Percentiles rank a stretch among this genome's conserved stretches.
Conservation (phyloP, 345 rosid genomes). For the Atalantia buxifolia region DNA sequence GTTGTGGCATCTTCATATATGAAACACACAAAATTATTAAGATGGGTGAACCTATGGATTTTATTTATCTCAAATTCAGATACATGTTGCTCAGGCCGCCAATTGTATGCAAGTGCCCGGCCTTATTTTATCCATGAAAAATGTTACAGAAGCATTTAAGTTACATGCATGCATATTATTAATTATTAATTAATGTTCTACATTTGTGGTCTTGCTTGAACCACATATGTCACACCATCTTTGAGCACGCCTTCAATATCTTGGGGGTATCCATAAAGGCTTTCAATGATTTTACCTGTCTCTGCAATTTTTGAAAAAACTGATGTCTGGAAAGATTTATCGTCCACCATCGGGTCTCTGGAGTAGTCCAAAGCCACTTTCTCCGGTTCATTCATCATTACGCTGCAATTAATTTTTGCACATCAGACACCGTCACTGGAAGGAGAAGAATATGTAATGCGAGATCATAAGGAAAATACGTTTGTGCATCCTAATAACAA, state of each 20-base stretch:
- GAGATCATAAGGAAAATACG: neutral
- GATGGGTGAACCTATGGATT: too few relatives aligned
- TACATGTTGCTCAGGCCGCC: too few relatives aligned
- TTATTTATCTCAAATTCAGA: too few relatives aligned
- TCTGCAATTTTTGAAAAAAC: conserved; percentile 34
- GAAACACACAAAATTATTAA: too few relatives aligned
- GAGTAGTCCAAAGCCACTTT: conserved; percentile 33
- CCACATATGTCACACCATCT: conserved; percentile 30
- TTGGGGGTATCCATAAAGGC: conserved; percentile 29
- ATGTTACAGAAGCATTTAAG: too few relatives aligned
- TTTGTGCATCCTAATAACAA: too few relatives aligned
- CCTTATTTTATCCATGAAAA: too few relatives aligned
- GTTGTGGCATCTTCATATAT: too few relatives aligned
- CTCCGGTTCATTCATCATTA: conserved; percentile 33
- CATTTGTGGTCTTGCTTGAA: conserved; percentile 40
- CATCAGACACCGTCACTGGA: neutral
- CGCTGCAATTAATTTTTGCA: conserved; percentile 20
- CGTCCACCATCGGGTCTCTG: conserved; percentile 21
- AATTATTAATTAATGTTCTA: neutral
- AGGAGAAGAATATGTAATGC: neutral
- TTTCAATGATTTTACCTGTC: conserved; percentile 34
- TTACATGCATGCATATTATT: fast-evolving
- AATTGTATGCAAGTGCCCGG: too few relatives aligned
- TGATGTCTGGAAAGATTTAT: conserved; percentile 27
- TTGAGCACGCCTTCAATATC: conserved; percentile 41